Percentiles rank a stretch among this genome's conserved stretches.
phyloP scores from a whole-genome alignment of 768 basidiomycete species.

The Lactifluus echinatus region DNA sequence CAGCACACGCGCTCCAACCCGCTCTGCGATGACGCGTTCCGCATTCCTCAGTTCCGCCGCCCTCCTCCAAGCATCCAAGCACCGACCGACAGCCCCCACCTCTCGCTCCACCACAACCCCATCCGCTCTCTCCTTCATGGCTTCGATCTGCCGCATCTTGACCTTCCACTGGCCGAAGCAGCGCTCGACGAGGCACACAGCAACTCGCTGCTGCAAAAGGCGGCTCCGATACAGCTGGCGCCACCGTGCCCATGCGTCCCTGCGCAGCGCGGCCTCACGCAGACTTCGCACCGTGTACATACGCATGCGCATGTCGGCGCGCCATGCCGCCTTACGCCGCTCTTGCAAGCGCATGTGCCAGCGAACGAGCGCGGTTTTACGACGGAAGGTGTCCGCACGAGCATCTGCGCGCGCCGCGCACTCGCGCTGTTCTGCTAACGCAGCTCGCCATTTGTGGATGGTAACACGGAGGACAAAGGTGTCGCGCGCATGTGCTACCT shows the following conservation, averaged over 20 bases:
- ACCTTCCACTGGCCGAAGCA: conserved; percentile 48
- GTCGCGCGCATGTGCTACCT: conserved; percentile 63
- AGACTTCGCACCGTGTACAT: conserved; percentile 56
- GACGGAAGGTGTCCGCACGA: conserved; percentile 37
- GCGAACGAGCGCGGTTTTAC: conserved; percentile 33
- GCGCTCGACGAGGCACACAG: conserved; percentile 34
- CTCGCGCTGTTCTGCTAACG: conserved; percentile 30
- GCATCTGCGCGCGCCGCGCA: conserved; percentile 35
- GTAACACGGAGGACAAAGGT: conserved; percentile 50
- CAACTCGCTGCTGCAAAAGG: conserved; percentile 44
- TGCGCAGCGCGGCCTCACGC: conserved; percentile 43
- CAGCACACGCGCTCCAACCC: conserved; percentile 42
- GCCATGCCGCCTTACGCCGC: conserved; percentile 52
- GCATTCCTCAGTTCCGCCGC: conserved; percentile 35
- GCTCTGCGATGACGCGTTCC: conserved; percentile 38
- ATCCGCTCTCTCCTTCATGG: conserved; percentile 43
- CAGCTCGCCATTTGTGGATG: conserved; percentile 54
- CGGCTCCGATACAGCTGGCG: conserved; percentile 44
- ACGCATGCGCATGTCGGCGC: conserved; percentile 59
- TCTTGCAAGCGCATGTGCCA: conserved; percentile 53
- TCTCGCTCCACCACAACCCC: conserved; percentile 28
- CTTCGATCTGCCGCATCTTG: conserved; percentile 33
- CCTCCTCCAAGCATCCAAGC: conserved; percentile 53
- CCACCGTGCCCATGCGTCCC: conserved; percentile 62
- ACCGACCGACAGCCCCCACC: conserved; percentile 31